Evolutionary conservation across 148 eudicot species (phyloP), one percentile per base, ranked within the genome.

Genomic region (Fagopyrum homotropicum): DNA sequence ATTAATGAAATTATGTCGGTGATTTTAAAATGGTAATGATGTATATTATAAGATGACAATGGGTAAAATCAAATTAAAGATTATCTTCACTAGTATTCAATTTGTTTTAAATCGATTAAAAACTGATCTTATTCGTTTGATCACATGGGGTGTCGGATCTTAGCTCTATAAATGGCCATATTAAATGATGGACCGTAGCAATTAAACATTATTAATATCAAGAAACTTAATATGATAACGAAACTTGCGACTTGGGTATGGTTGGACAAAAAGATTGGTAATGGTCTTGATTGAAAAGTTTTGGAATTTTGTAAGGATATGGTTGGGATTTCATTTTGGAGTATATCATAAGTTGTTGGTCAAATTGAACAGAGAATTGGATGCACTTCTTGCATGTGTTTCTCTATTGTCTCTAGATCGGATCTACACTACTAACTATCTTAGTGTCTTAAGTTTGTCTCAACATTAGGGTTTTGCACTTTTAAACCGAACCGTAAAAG

Each of bases 131-230:
- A 47, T 26, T 47, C 47, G 70, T 14, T 69, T 86, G 60, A 55
- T 54, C 85, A 88, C 86, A 86, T 85, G 84, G 87, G 85, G 4
- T 86, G 88, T 84, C 79, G 84, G 86, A 79, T 84, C 84, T 66
- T 76, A n/a, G 17, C 47, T 2, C 6, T 75, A 30, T 63, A 63
- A 15, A 19, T 29, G 44, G 9, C 46, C 6, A 12, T 66, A 66
- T 66, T 66, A 66, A 66, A 66, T 66, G 71, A 45, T 51, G 30
- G 69, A 8, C 17, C 2, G 71, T 64, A 40, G 70, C 70, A 35
- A 64, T 64, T 40, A 64, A 66, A 1, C 71, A 66, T 66, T 35
- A 66, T 66, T 66, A 66, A 66, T 14, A 35, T 43, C 71, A 66
- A 14, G 71, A 66, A 66, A 40, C 19, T 35, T 43, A 66, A 66